These are phyloP conservation scores for Noccaea bulbosa DNA, from an alignment of 345 rosid genomes.

Conservation along the genomic window DNA sequence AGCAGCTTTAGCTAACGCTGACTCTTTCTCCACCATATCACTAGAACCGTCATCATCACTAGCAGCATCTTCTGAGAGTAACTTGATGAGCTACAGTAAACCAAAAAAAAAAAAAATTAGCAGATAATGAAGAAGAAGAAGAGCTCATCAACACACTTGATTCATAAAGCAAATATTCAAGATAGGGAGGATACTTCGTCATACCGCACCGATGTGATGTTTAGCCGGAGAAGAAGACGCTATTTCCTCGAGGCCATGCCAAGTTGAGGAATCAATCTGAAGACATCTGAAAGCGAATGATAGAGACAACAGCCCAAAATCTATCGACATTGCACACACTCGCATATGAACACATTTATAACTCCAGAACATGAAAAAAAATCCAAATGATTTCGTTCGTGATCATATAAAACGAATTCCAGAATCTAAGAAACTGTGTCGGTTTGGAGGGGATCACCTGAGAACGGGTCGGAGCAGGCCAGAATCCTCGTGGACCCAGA, in stretches of 20 bases:
- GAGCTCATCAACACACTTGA: background rate
- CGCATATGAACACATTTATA: background rate
- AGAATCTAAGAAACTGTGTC: background rate
- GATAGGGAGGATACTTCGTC: slow-evolving; percentile 20
- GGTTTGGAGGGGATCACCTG: slow-evolving; percentile 48
- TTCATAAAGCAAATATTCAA: background rate
- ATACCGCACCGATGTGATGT: slow-evolving; percentile 83
- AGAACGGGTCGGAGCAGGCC: slow-evolving; percentile 86
- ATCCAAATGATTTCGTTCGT: slow-evolving; percentile 10
- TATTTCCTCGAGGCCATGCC: slow-evolving; percentile 88
- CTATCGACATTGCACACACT: slow-evolving; percentile 17
- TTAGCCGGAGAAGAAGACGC: slow-evolving; percentile 74
- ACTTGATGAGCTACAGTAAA: slow-evolving; percentile 67
- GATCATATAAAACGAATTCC: background rate
- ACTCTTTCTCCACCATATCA: slow-evolving; percentile 59
- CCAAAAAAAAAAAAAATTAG: background rate
- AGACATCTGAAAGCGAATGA: slow-evolving; percentile 55
- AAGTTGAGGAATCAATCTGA: slow-evolving; percentile 68
- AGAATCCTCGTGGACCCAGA: slow-evolving; percentile 76
- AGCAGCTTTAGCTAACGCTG: slow-evolving; percentile 76
- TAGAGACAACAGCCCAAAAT: background rate
- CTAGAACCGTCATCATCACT: slow-evolving; percentile 50
- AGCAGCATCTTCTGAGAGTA: slow-evolving; percentile 60
- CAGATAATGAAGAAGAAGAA: slow-evolving; percentile 13
- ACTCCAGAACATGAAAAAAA: no score